A percentile compares a stretch with the other conserved stretches of the same genome.
Conservation (phyloP, 1,139 yeast species). For the Pichia sp. region DNA sequence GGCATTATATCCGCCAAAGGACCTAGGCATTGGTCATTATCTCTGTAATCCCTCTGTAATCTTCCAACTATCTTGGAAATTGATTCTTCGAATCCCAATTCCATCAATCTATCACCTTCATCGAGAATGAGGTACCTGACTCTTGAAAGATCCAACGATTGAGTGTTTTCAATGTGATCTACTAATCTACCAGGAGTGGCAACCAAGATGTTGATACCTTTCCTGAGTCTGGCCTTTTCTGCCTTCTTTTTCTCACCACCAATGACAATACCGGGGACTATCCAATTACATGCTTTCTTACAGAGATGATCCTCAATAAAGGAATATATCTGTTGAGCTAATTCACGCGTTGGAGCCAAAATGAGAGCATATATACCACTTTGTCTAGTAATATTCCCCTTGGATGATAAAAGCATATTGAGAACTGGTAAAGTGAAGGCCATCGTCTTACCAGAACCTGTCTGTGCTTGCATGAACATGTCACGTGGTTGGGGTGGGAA, state of each 20-base stretch:
- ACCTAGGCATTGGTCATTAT: constrained; percentile 30
- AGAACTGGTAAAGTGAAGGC: constrained; percentile 83
- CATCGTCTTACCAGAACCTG: constrained; percentile 92
- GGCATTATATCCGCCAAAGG: constrained; percentile 55
- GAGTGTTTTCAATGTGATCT: constrained; percentile 89
- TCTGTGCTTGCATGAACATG: constrained; percentile 85
- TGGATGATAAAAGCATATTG: constrained; percentile 53
- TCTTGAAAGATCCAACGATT: constrained; percentile 60
- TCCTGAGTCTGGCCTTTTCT: constrained; percentile 83
- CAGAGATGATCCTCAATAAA: constrained; percentile 60
- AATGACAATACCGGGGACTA: constrained; percentile 89
- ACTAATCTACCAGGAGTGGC: constrained; percentile 91
- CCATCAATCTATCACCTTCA: constrained; percentile 95
- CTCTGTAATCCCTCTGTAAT: constrained; percentile 40
- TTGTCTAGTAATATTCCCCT: constrained; percentile 47
- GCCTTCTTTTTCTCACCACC: constrained; percentile 94
- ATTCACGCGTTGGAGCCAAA: constrained; percentile 87
- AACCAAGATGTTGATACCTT: constrained; percentile 81
- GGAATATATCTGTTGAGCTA: constrained; percentile 85
- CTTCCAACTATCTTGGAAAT: constrained; percentile 64
- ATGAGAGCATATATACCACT: constrained; percentile 85
- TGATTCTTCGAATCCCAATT: constrained; percentile 92
- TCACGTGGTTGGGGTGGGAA: constrained; percentile 35
- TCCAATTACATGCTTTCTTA: constrained; percentile 60
- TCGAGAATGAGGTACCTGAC: constrained; percentile 81